These are phyloP conservation scores for Plenodomus biglobosus DNA, from an alignment of 2,329 filamentous ascomycete genomes.

Conservation along the genomic window DNA sequence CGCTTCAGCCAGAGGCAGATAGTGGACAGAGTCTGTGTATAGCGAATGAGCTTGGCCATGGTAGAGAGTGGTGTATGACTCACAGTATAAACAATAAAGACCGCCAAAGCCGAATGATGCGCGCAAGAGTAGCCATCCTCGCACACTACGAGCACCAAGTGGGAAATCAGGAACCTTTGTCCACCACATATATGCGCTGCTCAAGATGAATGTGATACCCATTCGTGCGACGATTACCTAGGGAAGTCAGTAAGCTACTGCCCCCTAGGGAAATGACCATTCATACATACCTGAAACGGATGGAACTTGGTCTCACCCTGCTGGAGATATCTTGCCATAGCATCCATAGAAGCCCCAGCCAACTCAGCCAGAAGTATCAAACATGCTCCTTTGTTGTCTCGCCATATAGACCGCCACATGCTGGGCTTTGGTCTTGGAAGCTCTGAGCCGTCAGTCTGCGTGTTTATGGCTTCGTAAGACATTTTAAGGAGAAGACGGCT, in stretches of 20 bases:
- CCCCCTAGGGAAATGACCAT: not conserved
- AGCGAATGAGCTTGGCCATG: not conserved
- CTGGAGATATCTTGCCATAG: slow-evolving; percentile 13
- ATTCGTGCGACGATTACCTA: slow-evolving; percentile 76
- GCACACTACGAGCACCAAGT: slow-evolving; percentile 10
- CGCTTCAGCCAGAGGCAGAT: slow-evolving; percentile 78
- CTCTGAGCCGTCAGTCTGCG: not conserved
- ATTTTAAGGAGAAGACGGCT: not conserved
- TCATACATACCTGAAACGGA: slow-evolving; percentile 9
- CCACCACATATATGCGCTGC: slow-evolving; percentile 70
- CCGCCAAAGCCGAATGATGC: slow-evolving; percentile 18
- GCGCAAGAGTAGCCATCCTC: slow-evolving; percentile 15
- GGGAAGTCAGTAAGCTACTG: not conserved
- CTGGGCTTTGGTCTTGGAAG: not conserved
- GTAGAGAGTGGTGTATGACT: not conserved
- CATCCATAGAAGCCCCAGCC: slow-evolving; percentile 12
- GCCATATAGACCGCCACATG: slow-evolving; percentile 10
- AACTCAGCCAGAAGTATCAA: slow-evolving; percentile 13
- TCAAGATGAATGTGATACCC: slow-evolving; percentile 66
- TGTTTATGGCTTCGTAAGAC: not conserved
- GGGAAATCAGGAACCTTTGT: slow-evolving; percentile 42
- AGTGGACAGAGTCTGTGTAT: slow-evolving; percentile 60
- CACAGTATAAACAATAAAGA: slow-evolving; percentile 19
- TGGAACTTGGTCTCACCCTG: slow-evolving; percentile 14
- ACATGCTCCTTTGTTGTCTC: slow-evolving; percentile 13